A percentile compares a stretch with the other conserved stretches of the same genome.
These are phyloP conservation scores for Cystofilobasidium ferigula DNA, from an alignment of 768 basidiomycete species.

Conservation along the genomic window DNA sequence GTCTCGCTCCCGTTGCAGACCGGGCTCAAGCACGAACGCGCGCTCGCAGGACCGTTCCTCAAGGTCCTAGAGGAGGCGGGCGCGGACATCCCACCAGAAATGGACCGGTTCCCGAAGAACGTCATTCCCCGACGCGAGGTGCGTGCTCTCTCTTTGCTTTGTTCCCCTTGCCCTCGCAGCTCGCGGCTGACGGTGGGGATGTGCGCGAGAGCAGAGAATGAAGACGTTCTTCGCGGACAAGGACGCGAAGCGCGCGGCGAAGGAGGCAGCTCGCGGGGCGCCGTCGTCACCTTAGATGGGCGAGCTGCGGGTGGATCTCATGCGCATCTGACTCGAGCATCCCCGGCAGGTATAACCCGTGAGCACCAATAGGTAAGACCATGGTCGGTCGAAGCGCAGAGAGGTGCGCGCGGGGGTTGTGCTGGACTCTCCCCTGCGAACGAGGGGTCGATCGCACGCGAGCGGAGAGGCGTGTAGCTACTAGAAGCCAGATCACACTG, in stretches of 20 bases:
- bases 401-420: too few species aligned
- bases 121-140: slow-evolving; percentile 44
- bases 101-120: slow-evolving; percentile 85
- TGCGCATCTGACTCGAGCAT: too few species aligned
- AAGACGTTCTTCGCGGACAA: slow-evolving; percentile 4
- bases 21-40: slow-evolving; percentile 70
- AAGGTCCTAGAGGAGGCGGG: slow-evolving; percentile 79
- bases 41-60: slow-evolving; percentile 84
- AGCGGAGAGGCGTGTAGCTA: too few species aligned
- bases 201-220: not conserved
- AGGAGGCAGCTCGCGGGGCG: too few species aligned
- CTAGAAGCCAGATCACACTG: too few species aligned
- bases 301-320: too few species aligned
- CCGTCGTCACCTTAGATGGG: too few species aligned
- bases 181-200: not conserved
- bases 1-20: slow-evolving; percentile 41
- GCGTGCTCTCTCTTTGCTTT: not conserved
- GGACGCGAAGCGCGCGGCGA: not conserved
- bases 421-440: too few species aligned
- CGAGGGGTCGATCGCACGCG: too few species aligned
- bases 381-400: too few species aligned
- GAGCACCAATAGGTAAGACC: too few species aligned
- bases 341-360: too few species aligned
- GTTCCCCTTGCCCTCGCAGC: slow-evolving; percentile 13
- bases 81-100: slow-evolving; percentile 52